These are phyloP conservation scores for Macrophomina phaseolina DNA, from an alignment of 2,329 filamentous ascomycete species.

Conservation along the genomic window DNA sequence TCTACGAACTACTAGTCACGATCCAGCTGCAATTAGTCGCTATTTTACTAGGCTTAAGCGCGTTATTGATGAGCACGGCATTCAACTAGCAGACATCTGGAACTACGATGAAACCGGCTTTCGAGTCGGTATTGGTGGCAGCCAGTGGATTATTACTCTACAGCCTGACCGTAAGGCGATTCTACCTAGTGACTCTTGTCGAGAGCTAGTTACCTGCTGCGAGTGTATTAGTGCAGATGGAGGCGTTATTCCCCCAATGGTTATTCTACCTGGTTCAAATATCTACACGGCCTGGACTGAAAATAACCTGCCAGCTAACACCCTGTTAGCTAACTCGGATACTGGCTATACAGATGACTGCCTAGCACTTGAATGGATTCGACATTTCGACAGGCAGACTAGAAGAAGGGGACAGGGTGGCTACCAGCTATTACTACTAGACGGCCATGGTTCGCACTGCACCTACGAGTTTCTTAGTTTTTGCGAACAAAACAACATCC, in stretches of 20 bases:
- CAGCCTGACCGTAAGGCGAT: conserved; percentile 25
- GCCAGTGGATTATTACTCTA: conserved; percentile 24
- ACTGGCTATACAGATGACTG: not conserved
- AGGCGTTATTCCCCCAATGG: conserved; percentile 29
- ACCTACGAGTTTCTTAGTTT: too few relatives aligned
- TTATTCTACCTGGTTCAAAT: conserved; percentile 32
- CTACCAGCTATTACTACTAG: not conserved
- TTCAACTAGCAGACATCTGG: conserved; percentile 29
- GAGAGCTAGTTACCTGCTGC: conserved; percentile 28
- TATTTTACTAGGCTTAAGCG: not conserved
- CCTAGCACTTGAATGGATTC: conserved; percentile 14
- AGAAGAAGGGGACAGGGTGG: not conserved
- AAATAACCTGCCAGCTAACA: conserved; percentile 4
- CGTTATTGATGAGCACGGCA: conserved; percentile 27
- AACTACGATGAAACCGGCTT: conserved; percentile 31
- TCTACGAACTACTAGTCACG: not conserved
- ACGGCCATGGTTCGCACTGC: too few relatives aligned
- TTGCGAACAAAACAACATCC: too few relatives aligned
- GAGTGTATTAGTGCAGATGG: conserved; percentile 29
- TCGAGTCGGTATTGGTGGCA: conserved; percentile 28
- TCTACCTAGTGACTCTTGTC: conserved; percentile 4
- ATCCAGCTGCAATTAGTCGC: not conserved
- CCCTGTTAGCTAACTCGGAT: not conserved
- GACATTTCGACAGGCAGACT: too few relatives aligned
- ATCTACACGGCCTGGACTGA: conserved; percentile 28